A percentile compares a stretch with the other conserved stretches of the same genome.
These are phyloP conservation scores for Allium cepa DNA, from an alignment of 106 monocot genomes.

Conservation along the genomic window DNA sequence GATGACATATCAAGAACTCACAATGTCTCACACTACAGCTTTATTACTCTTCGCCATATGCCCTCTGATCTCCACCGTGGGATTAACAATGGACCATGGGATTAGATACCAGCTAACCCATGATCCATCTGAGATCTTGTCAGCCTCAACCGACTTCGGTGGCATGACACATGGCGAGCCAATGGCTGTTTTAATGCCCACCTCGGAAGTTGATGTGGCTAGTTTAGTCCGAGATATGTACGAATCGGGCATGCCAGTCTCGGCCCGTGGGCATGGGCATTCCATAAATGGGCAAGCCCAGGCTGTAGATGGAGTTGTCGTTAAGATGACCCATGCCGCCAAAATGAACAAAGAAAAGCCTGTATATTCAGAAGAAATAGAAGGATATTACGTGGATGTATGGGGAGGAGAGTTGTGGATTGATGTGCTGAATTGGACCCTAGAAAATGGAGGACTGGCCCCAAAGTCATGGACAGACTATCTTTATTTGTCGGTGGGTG, in stretches of 20 bases:
- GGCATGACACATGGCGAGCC: slow-evolving; percentile 23
- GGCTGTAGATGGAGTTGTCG: slow-evolving; percentile 56
- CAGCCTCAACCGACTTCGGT: slow-evolving; percentile 50
- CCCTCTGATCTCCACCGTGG: slow-evolving; percentile 48
- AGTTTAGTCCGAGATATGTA: slow-evolving; percentile 29
- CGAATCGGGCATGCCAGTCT: slow-evolving; percentile 32
- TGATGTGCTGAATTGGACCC: slow-evolving; percentile 58
- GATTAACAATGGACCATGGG: slow-evolving; percentile 22
- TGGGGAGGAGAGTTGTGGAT: slow-evolving; percentile 85
- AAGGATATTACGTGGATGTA: slow-evolving; percentile 53
- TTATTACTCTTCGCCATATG: slow-evolving; percentile 37
- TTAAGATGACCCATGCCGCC: slow-evolving; percentile 39
- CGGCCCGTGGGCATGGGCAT: slow-evolving; percentile 90
- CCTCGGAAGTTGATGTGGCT: slow-evolving; percentile 32
- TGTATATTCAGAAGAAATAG: slow-evolving; percentile 14
- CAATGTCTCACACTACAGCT: slow-evolving; percentile 28
- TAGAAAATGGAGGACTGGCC: slow-evolving; percentile 55
- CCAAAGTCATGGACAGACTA: slow-evolving; percentile 95
- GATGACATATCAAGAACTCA: no score
- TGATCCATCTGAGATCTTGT: slow-evolving; percentile 23
- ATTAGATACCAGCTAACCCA: slow-evolving; percentile 21
- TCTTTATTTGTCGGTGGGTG: slow-evolving; percentile 68
- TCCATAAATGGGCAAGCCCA: slow-evolving; percentile 70
- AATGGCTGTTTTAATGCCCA: slow-evolving; percentile 52
- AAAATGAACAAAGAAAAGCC: neutral